Evolutionary conservation across 768 basidiomycete genomes (phyloP).

Genomic region (Lactarius deliciosus): DNA sequence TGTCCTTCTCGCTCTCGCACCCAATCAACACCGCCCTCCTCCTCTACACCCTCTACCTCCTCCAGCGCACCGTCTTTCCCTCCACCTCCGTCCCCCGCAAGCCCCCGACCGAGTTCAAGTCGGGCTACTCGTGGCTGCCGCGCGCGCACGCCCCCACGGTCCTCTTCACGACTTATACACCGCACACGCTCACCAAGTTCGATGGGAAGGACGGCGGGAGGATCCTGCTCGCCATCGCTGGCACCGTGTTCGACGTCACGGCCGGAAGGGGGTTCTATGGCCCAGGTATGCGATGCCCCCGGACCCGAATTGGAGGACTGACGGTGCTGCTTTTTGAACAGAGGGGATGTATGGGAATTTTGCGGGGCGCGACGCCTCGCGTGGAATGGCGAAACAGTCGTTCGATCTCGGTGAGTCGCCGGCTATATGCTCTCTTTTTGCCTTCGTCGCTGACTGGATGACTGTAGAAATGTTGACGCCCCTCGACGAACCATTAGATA

Average conservation of each 20-base stretch:
- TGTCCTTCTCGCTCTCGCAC: slow-evolving; percentile 53
- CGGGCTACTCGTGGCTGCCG: slow-evolving; percentile 92
- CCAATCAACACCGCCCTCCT: slow-evolving; percentile 80
- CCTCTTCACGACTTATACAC: slow-evolving; percentile 75
- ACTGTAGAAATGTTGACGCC: slow-evolving; percentile 84
- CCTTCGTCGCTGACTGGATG: slow-evolving; percentile 8
- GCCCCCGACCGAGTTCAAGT: slow-evolving; percentile 70
- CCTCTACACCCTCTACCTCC: slow-evolving; percentile 74
- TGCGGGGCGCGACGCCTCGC: slow-evolving; percentile 92
- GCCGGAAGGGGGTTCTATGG: slow-evolving; percentile 91
- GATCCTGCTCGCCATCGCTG: slow-evolving; percentile 84
- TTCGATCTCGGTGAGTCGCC: slow-evolving; percentile 74
- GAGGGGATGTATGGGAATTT: slow-evolving; percentile 98
- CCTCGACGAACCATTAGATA: slow-evolving; percentile 82
- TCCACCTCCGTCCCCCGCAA: slow-evolving; percentile 48
- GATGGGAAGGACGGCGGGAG: slow-evolving; percentile 62
- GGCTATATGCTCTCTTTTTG: not conserved
- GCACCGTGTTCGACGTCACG: slow-evolving; percentile 91
- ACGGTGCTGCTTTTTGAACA: not conserved
- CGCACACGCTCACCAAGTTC: slow-evolving; percentile 69
- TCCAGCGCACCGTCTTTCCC: slow-evolving; percentile 73
- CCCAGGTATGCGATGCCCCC: slow-evolving; percentile 59
- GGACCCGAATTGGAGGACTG: slow-evolving; percentile 5
- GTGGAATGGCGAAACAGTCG: slow-evolving; percentile 98
- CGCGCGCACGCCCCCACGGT: slow-evolving; percentile 75